Evolutionary conservation across 192 early-diverging fungal species (phyloP), one percentile per base, ranked within the genome.

Genomic region (Powellomyces hirtus): DNA sequence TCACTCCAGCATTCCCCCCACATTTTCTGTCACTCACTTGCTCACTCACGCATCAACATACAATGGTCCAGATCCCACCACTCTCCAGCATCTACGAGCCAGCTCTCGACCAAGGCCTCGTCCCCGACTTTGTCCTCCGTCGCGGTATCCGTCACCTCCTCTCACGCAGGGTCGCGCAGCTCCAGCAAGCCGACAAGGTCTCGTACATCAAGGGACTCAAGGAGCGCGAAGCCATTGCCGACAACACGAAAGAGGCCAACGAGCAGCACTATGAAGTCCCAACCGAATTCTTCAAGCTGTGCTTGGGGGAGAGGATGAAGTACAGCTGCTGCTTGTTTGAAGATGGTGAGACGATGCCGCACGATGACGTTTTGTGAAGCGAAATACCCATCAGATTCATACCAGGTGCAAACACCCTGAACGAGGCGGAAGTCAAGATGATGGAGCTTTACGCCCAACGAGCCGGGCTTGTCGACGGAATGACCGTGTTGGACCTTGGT

Each of bases 251-350:
- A 35, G 81, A 88, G 65, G 88, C 88, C 29, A 89, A 89, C 53
- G 80, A 89, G 65, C 88, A 89, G 75, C 88, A 89, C 62, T 89
- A 89, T 71, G 88, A 89, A 71, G 76, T 87, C 4, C 81, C 85
- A 4, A 81, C 81, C 11, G 76, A 79, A 60, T 88, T 86, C 71
- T 84, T 86, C 44, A 22, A 49, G 18, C 24, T 70, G 27, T 81
- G 71, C 55, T 62, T 89, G 14, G 88, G 85, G 8, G 42, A 62
- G 35, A 22, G 78, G 16, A 64, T 89, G 62, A 89, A 89, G 70
- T 89, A 89, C 70, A 86, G 84, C 30, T 79, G 70, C 64, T 84
- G 83, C 57, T 64, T 84, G 18, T 88, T 78, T 71, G 77, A 84
- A 29, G 62, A 55, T 24, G 86, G 73, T 77, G 42, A 61, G 35